A percentile compares a stretch with the other conserved stretches of the same genome.
These are phyloP conservation scores for Rehmannia glutinosa DNA, from an alignment of 257 asterid genomes.

Conservation along the genomic window DNA sequence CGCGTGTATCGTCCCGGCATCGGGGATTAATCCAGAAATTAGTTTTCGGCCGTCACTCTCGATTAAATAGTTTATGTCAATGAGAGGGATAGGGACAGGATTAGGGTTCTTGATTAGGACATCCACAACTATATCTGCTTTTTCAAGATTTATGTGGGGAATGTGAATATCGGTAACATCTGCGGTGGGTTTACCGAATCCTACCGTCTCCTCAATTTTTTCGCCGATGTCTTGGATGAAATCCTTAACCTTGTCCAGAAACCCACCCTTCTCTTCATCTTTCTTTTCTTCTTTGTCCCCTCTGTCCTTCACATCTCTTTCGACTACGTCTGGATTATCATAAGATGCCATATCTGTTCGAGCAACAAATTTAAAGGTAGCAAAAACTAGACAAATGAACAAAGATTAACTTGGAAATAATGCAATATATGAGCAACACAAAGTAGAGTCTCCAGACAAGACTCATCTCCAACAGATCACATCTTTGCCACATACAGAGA, in stretches of 20 bases:
- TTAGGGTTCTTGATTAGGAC: slow-evolving; percentile 77
- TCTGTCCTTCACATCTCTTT: slow-evolving; percentile 46
- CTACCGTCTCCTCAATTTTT: slow-evolving; percentile 86
- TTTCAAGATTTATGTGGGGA: slow-evolving; percentile 72
- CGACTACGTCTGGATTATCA: slow-evolving; percentile 45
- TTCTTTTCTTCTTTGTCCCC: slow-evolving; percentile 47
- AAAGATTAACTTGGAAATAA: too few relatives aligned
- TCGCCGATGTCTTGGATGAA: slow-evolving; percentile 87
- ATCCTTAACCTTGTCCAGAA: slow-evolving; percentile 73
- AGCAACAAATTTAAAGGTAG: neutral
- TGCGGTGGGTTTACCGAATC: slow-evolving; percentile 93
- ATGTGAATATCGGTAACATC: slow-evolving; percentile 76
- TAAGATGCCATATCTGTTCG: slow-evolving; percentile 63
- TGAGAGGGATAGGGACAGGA: slow-evolving; percentile 30
- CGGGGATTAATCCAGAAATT: neutral
- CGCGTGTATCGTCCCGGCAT: neutral
- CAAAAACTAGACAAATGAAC: too few relatives aligned
- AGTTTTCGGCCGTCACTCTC: neutral
- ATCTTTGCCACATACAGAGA: too few relatives aligned
- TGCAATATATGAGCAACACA: too few relatives aligned
- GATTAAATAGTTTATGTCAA: neutral
- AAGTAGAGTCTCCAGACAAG: too few relatives aligned
- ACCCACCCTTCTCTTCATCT: slow-evolving; percentile 71
- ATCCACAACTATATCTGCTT: slow-evolving; percentile 72
- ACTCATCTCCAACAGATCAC: too few relatives aligned